Evolutionary conservation across 2,329 filamentous ascomycete genomes (phyloP).

Genomic region (Pestalotiopsis sp.): DNA sequence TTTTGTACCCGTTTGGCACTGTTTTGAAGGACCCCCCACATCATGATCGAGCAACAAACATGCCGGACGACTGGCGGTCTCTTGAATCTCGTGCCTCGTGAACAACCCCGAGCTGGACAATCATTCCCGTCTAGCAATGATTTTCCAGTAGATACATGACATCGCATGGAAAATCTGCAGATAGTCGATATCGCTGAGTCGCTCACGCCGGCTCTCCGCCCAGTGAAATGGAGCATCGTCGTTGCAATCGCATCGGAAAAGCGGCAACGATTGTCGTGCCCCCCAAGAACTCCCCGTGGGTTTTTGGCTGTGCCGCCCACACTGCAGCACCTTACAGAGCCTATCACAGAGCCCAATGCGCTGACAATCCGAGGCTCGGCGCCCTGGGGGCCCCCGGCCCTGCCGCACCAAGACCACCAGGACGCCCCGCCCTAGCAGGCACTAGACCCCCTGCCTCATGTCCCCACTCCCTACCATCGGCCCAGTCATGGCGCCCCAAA

Average conservation of each 20-base stretch:
- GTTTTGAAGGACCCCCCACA: not conserved
- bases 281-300: constrained; percentile 1
- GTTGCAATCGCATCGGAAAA: constrained; percentile 9
- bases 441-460: not conserved
- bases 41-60: not conserved
- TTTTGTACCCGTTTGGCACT: too few species aligned
- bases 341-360: constrained; percentile 1
- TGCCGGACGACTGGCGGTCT: not conserved
- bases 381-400: constrained; percentile 3
- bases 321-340: not conserved
- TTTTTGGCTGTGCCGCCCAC: not conserved
- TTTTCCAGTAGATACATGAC: not conserved
- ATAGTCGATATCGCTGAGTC: not conserved
- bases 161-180: not conserved
- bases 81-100: not conserved
- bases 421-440: not conserved
- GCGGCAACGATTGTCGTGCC: constrained; percentile 8
- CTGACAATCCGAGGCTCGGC: constrained; percentile 5
- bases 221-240: not conserved
- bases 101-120: not conserved
- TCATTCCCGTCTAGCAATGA: not conserved
- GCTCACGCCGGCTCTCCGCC: not conserved
- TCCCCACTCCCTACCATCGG: not conserved
- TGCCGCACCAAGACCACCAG: not conserved
- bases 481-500: constrained; percentile 8